Base-by-base conservation (phyloP, 345 rosid species). In the Euclidium syriacum region DNA sequence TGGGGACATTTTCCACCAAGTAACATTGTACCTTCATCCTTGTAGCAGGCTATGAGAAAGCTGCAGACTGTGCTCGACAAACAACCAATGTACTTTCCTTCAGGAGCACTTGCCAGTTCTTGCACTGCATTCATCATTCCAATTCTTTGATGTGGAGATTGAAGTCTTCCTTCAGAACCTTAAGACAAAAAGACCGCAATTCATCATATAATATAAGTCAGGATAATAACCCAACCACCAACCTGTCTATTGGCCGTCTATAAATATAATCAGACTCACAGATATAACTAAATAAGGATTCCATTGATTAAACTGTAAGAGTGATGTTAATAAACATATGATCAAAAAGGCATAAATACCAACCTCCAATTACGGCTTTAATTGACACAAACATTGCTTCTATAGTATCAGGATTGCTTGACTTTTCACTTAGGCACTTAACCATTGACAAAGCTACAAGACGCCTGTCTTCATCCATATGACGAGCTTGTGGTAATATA, bases 141-240 rank as follows among this genome's bases (percentile, higher is more conserved):
- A 65, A 77, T 79, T 69, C 97, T 85, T 71, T 94, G 99, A 69
- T 87, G 79, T 49, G 96, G 91, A 76, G 83, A 82, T 62, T 84
- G 80, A 62, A 94, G 89, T 62, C 97, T 84, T 58, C 99, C 99
- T 67, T 94, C 99, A 27, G 99, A 87, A 33, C 99, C 97, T 90
- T 78, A 54, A 62, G 40, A 73, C 29, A 62, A 54, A n/a, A 46
- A 29, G 67, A 38, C 30, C 42, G 0, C 49, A 48, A 17, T 47
- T 47, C 17, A 48, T 63, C 43, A 47, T 27, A 40, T 30, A 38
- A 19, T 56, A 44, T 62, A 51, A 62, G 4, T 38, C 12, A 32
- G 10, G 39, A 54, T 20, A 10, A 25, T 12, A 63, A 33, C 15
- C 54, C 47, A 59, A 43, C 46, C 22, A 62, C 23, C 9, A 12